These are phyloP conservation scores for Penicillium simplicissimum DNA, from an alignment of 495 filamentous ascomycete species.

Conservation along the genomic window DNA sequence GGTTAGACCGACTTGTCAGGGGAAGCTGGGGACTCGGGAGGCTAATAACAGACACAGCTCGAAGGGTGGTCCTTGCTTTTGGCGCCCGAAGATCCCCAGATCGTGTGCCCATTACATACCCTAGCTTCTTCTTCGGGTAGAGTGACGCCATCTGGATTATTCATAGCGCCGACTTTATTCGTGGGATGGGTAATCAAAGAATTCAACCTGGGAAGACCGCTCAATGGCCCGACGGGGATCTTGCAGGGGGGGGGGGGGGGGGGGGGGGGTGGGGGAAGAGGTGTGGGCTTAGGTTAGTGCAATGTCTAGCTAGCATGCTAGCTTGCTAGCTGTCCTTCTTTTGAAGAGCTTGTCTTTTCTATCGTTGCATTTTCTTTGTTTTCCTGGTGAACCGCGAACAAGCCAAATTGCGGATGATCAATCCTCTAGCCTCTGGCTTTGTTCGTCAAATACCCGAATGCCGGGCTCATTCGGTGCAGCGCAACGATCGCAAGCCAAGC, in stretches of 20 bases:
- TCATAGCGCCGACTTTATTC: not conserved
- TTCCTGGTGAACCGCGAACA: not conserved
- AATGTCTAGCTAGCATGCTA: not conserved
- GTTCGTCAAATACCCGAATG: not conserved
- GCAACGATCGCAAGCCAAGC: constrained; percentile 22
- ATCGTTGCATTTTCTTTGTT: not conserved
- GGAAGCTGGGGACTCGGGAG: not conserved
- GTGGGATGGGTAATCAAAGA: not conserved
- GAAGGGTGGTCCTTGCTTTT: constrained; percentile 25
- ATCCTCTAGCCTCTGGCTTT: not conserved
- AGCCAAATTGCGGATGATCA: not conserved
- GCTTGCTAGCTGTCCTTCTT: not conserved
- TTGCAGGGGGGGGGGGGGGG: no score
- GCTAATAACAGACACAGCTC: constrained; percentile 3
- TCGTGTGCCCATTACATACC: constrained; percentile 8
- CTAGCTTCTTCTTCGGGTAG: not conserved
- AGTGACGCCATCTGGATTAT: not conserved
- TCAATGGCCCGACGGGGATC: not conserved
- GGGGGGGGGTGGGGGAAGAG: no score
- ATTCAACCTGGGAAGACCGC: not conserved
- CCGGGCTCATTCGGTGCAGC: constrained; percentile 9
- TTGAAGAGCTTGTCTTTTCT: not conserved
- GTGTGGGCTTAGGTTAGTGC: not conserved
- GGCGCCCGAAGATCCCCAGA: constrained; percentile 19
- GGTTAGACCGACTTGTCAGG: constrained; percentile 1